Conservation (phyloP, 192 early-diverging fungal genomes). For the Linnemannia hyalina region DNA sequence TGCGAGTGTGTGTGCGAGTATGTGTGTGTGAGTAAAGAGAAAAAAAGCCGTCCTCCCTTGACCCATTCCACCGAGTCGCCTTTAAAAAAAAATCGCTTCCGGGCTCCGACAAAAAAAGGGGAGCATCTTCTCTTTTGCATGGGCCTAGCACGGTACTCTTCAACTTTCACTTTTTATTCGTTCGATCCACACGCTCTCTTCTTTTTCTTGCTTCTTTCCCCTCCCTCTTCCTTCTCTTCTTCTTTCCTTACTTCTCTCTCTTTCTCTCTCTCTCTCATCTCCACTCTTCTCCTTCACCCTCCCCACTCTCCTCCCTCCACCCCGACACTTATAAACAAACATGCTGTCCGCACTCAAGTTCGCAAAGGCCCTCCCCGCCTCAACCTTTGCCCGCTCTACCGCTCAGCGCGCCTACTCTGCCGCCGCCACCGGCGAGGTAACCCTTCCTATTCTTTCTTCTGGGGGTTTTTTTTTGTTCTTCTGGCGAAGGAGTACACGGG, state of each 20-base stretch:
- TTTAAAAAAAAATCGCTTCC: conserved; percentile 44
- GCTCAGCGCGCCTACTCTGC: conserved; percentile 49
- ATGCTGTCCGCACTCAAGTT: conserved; percentile 40
- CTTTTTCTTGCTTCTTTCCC: conserved; percentile 8
- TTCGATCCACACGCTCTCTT: not conserved
- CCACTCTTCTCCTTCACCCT: not conserved
- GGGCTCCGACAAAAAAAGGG: conserved; percentile 22
- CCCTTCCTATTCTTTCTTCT: not conserved
- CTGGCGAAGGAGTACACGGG: no score
- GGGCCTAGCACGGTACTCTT: not conserved
- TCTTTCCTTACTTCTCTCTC: conserved; percentile 10
- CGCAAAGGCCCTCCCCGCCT: conserved; percentile 30
- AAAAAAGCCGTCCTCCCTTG: not conserved
- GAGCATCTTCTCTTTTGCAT: not conserved
- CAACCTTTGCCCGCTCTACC: conserved; percentile 30
- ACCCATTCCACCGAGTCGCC: conserved; percentile 57
- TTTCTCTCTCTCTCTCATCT: conserved; percentile 6
- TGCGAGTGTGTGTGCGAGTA: not conserved
- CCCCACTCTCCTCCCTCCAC: not conserved
- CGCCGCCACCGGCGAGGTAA: conserved; percentile 51
- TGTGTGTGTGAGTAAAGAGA: not conserved
- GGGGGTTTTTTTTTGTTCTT: not conserved
- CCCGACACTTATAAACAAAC: not conserved
- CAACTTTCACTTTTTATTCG: not conserved
- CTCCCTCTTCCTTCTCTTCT: conserved; percentile 6